These are phyloP conservation scores for Xylariaceae sp. DNA, from an alignment of 2,329 filamentous ascomycete genomes.

Conservation along the genomic window DNA sequence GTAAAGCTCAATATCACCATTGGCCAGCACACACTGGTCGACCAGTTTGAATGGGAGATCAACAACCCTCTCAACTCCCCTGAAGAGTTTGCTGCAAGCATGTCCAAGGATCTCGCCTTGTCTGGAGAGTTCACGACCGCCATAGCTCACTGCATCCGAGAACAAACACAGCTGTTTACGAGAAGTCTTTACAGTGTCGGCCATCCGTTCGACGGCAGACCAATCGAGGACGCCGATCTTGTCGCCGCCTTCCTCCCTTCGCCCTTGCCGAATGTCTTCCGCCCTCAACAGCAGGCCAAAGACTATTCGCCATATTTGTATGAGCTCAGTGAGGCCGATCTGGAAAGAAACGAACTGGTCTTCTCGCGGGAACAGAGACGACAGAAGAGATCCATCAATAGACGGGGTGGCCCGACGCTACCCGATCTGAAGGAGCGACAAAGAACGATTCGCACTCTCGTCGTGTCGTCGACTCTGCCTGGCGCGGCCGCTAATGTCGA, in stretches of 20 bases:
- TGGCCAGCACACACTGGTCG: constrained; percentile 84
- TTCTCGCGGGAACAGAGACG: constrained; percentile 90
- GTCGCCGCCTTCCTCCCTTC: constrained; percentile 79
- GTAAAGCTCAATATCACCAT: constrained; percentile 98
- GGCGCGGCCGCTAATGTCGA: constrained; percentile 76
- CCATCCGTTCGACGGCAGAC: constrained; percentile 90
- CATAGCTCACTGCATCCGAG: constrained; percentile 94
- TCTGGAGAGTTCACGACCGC: constrained; percentile 95
- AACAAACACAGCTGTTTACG: constrained; percentile 91
- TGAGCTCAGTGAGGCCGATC: constrained; percentile 82
- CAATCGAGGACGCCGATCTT: constrained; percentile 87
- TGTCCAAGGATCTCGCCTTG: constrained; percentile 84
- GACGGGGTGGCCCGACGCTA: constrained; percentile 82
- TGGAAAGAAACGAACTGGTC: constrained; percentile 86
- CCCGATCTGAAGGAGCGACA: constrained; percentile 96
- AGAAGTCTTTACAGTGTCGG: constrained; percentile 88
- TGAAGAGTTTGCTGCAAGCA: constrained; percentile 85
- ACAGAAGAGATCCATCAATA: constrained; percentile 92
- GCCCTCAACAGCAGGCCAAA: constrained; percentile 86
- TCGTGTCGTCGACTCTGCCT: constrained; percentile 88
- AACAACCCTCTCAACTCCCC: constrained; percentile 92
- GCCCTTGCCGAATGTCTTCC: constrained; percentile 75
- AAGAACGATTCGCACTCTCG: constrained; percentile 83
- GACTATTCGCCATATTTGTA: constrained; percentile 92
- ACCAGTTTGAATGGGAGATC: constrained; percentile 99